A percentile compares a stretch with the other conserved stretches of the same genome.
Conservation (phyloP, 495 filamentous ascomycete species). For the Talaromyces thailandensis region DNA sequence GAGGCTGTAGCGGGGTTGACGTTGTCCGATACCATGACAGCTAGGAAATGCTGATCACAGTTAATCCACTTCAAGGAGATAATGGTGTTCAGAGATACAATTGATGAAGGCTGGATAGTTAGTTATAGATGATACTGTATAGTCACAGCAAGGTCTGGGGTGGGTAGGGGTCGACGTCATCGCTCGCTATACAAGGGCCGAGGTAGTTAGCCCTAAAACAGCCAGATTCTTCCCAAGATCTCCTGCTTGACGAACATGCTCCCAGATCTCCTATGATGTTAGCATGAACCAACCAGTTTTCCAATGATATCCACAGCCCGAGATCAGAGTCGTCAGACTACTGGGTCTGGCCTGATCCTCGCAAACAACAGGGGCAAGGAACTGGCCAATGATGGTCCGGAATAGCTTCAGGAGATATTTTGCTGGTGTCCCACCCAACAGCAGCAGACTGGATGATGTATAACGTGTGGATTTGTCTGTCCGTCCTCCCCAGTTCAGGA, state of each 20-base stretch:
- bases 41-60: background rate
- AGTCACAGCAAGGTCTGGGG: background rate
- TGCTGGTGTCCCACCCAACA: background rate
- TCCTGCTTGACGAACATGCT: background rate
- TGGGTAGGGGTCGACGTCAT: background rate
- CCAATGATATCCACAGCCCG: background rate
- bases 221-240: background rate
- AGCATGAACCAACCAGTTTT: background rate
- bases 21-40: conserved; percentile 2
- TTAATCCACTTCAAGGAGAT: background rate
- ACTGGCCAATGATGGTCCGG: background rate
- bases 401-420: background rate
- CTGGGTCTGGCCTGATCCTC: background rate
- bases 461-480: background rate
- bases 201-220: background rate
- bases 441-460: background rate
- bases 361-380: background rate
- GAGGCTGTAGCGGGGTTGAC: background rate
- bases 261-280: background rate
- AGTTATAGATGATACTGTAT: background rate
- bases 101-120: background rate
- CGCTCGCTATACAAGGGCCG: background rate
- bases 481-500: background rate
- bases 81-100: background rate
- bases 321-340: too few relatives aligned